These are phyloP conservation scores for Fusarium nodosum DNA, from an alignment of 2,329 filamentous ascomycete genomes.

Conservation along the genomic window DNA sequence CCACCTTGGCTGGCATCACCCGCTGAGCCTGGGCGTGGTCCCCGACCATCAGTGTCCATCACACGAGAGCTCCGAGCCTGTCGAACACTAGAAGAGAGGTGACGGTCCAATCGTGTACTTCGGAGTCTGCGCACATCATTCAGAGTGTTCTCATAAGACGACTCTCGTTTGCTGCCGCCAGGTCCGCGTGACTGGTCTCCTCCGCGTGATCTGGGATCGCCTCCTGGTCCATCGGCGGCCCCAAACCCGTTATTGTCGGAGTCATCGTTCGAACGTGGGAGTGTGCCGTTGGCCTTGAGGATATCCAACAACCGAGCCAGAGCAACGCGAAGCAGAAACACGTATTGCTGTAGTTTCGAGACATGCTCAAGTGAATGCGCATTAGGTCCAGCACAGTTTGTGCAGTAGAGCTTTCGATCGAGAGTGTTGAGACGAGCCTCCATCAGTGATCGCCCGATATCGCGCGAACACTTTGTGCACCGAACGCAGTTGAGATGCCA, in stretches of 20 bases:
- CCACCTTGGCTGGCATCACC: constrained; percentile 66
- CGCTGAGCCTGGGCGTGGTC: constrained; percentile 80
- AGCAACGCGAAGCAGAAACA: constrained; percentile 92
- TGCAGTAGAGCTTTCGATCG: constrained; percentile 79
- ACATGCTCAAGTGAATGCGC: constrained; percentile 76
- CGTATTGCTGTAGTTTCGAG: constrained; percentile 91
- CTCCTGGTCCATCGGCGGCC: constrained; percentile 59
- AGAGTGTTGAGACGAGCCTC: constrained; percentile 78
- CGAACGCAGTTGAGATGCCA: constrained; percentile 89
- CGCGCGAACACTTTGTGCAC: constrained; percentile 74
- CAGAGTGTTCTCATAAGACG: constrained; percentile 93
- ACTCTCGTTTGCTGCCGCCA: constrained; percentile 65
- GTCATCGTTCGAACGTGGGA: constrained; percentile 82
- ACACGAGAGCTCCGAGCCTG: constrained; percentile 92
- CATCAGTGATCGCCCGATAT: constrained; percentile 76
- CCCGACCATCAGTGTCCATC: constrained; percentile 74
- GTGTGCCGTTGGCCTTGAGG: constrained; percentile 82
- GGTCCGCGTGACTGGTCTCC: constrained; percentile 38
- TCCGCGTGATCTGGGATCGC: constrained; percentile 66
- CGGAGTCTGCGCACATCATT: constrained; percentile 93
- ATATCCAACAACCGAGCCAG: constrained; percentile 90
- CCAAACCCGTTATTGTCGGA: constrained; percentile 59
- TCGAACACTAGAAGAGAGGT: constrained; percentile 91
- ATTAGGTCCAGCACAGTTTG: constrained; percentile 70
- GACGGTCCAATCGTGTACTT: constrained; percentile 94